Conservation (phyloP, 2,329 filamentous ascomycete genomes). For the Lizonia empirigonia region DNA sequence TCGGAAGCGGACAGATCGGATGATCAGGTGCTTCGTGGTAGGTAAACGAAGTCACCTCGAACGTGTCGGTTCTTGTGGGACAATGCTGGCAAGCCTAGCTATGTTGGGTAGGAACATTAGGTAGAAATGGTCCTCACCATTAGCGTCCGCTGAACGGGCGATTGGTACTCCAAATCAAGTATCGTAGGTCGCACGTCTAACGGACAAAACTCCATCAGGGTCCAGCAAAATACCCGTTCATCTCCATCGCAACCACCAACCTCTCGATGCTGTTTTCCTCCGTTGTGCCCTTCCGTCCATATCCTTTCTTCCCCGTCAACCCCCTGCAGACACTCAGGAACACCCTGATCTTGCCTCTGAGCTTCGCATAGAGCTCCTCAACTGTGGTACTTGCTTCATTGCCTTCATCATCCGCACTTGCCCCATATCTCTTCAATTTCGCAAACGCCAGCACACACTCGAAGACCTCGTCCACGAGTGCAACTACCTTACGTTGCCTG, state of each 20-base stretch:
- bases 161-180: too few relatives aligned
- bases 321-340: slow-evolving; percentile 76
- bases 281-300: slow-evolving; percentile 40
- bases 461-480: slow-evolving; percentile 78
- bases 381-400: slow-evolving; percentile 24
- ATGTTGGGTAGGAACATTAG: too few relatives aligned
- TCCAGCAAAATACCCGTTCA: slow-evolving; percentile 67
- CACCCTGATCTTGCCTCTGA: slow-evolving; percentile 73
- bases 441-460: slow-evolving; percentile 70
- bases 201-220: slow-evolving; percentile 1
- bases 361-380: slow-evolving; percentile 64
- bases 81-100: too few relatives aligned
- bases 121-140: too few relatives aligned
- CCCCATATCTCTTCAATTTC: slow-evolving; percentile 34
- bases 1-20: too few relatives aligned
- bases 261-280: slow-evolving; percentile 68
- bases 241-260: slow-evolving; percentile 71
- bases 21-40: too few relatives aligned
- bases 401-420: neutral
- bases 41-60: too few relatives aligned
- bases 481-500: slow-evolving; percentile 73
- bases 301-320: slow-evolving; percentile 66
- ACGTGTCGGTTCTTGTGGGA: too few relatives aligned
- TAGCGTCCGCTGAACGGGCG: too few relatives aligned
- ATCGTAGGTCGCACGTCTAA: too few relatives aligned